A percentile compares a stretch with the other conserved stretches of the same genome.
Evolutionary conservation across 805 yeast genomes (phyloP).

Genomic region (Zygosaccharomyces bisporus): DNA sequence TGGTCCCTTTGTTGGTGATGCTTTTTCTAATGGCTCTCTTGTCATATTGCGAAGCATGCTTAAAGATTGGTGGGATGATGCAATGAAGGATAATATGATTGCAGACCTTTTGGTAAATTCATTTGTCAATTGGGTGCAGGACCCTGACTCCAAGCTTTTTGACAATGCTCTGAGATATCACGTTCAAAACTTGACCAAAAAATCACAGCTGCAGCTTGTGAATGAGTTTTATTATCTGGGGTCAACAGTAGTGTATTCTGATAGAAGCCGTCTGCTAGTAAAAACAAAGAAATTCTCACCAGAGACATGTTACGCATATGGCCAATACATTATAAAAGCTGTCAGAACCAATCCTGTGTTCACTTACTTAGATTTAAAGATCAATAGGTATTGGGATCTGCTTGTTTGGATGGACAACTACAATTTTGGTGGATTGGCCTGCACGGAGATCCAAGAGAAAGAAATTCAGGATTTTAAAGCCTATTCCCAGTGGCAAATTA

Average conservation of each 20-base stretch:
- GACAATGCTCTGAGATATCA: slow-evolving; percentile 81
- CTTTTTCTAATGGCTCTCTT: slow-evolving; percentile 75
- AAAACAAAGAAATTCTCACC: slow-evolving; percentile 74
- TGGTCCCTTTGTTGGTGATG: slow-evolving; percentile 64
- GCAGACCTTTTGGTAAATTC: slow-evolving; percentile 83
- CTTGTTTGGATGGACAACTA: slow-evolving; percentile 91
- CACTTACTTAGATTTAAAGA: slow-evolving; percentile 69
- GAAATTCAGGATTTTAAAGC: slow-evolving; percentile 40
- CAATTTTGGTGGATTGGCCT: slow-evolving; percentile 74
- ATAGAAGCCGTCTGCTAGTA: slow-evolving; percentile 66
- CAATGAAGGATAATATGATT: slow-evolving; percentile 56
- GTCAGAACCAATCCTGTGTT: slow-evolving; percentile 78
- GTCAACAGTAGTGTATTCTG: slow-evolving; percentile 75
- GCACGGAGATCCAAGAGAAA: slow-evolving; percentile 37
- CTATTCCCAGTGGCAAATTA: slow-evolving; percentile 74
- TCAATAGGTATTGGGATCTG: slow-evolving; percentile 85
- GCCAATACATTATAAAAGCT: slow-evolving; percentile 75
- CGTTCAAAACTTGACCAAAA: slow-evolving; percentile 79
- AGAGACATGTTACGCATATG: slow-evolving; percentile 86
- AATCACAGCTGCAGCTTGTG: slow-evolving; percentile 73
- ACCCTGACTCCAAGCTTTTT: slow-evolving; percentile 65
- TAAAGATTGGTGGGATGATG: slow-evolving; percentile 92
- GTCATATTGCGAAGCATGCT: slow-evolving; percentile 67
- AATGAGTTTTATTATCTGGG: slow-evolving; percentile 76
- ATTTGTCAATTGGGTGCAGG: slow-evolving; percentile 83